Percentiles rank a stretch among this genome's conserved stretches.
Evolutionary conservation across 306 rosid species (phyloP).

Genomic region (Lathyrus sativus): DNA sequence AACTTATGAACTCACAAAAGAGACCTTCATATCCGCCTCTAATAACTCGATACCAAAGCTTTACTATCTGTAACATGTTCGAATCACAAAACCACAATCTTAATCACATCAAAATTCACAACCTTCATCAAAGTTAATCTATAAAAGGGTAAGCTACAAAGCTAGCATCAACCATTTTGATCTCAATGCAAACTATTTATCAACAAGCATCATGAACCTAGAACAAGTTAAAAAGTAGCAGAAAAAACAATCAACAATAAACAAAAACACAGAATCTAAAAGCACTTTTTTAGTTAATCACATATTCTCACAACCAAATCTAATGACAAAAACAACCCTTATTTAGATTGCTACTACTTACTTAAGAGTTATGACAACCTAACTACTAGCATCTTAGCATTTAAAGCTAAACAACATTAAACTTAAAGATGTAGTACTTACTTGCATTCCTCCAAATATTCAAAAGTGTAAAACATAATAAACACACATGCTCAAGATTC

Average conservation of each 20-base stretch:
- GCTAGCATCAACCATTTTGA: constrained; percentile 10
- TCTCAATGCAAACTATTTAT: constrained; percentile 8
- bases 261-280: constrained; percentile 31
- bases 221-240: constrained; percentile 22
- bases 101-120: constrained; percentile 38
- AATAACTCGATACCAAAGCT: neutral
- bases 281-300: constrained; percentile 32
- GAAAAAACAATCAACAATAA: constrained; percentile 14
- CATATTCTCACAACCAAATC: constrained; percentile 35
- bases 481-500: constrained; percentile 31
- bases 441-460: constrained; percentile 36
- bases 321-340: constrained; percentile 37
- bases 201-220: constrained; percentile 29
- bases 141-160: constrained; percentile 19
- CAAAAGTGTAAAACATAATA: constrained; percentile 30
- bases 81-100: constrained; percentile 34
- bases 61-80: constrained; percentile 8
- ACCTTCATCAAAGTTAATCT: constrained; percentile 23
- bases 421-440: constrained; percentile 32
- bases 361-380: constrained; percentile 38
- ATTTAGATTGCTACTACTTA: constrained; percentile 34
- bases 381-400: constrained; percentile 43
- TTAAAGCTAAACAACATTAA: constrained; percentile 36
- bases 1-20: constrained; percentile 35
- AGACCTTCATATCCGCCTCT: neutral